phyloP scores from a whole-genome alignment of 495 filamentous ascomycete genomes.

The Penicillium atrosanguineum region DNA sequence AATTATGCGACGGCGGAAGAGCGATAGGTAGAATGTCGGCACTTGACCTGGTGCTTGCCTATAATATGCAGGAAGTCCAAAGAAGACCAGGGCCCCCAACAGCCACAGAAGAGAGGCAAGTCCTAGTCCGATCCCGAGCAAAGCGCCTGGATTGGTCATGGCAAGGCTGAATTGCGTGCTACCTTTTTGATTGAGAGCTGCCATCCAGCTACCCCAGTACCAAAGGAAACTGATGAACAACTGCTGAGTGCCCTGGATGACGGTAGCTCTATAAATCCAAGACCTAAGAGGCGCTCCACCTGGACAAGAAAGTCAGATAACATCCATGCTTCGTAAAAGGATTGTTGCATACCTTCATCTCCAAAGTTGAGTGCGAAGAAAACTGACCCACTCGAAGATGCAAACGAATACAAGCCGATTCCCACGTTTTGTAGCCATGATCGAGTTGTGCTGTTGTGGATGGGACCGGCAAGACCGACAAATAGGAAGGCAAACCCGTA shows the following conservation, averaged over 20 bases:
- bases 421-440: constrained; percentile 50
- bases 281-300: constrained; percentile 42
- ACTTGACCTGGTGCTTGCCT: constrained; percentile 64
- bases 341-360: constrained; percentile 30
- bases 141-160: constrained; percentile 33
- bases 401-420: constrained; percentile 43
- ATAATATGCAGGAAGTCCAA: constrained; percentile 49
- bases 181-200: no score
- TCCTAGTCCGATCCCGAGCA: constrained; percentile 42
- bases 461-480: constrained; percentile 60
- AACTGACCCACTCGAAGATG: constrained; percentile 47
- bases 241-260: constrained; percentile 50
- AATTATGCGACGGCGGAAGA: constrained; percentile 44
- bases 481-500: constrained; percentile 66
- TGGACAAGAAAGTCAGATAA: no score
- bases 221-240: constrained; percentile 49
- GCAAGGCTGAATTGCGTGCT: constrained; percentile 11
- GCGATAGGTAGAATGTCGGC: constrained; percentile 51
- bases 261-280: constrained; percentile 51
- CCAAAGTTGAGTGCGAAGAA: constrained; percentile 53
- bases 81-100: constrained; percentile 37
- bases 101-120: constrained; percentile 29
- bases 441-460: constrained; percentile 35
- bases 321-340: no score
- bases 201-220: constrained; percentile 47